Base-by-base conservation (phyloP, 1,139 yeast genomes). In the Kurtzmaniella quercitrusa region DNA sequence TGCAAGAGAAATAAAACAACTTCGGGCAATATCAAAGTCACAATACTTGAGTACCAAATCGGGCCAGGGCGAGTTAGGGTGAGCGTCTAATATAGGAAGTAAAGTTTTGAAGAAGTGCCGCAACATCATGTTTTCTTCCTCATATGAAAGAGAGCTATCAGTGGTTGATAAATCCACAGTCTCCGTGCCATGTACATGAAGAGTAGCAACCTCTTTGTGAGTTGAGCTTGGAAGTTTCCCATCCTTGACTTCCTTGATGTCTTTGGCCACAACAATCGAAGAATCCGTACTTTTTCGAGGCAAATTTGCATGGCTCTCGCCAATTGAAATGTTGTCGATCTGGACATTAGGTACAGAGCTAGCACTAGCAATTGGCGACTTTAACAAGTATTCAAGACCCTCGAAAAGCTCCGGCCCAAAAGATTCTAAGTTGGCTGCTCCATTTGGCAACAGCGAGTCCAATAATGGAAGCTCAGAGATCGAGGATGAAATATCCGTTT, bases 41-140 rank as follows among this genome's bases (percentile, higher is more conserved):
- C 82, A 77, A 51, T 77, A 76, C 43, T 73, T 70, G 46, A 77
- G 59, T 25, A 81, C 79, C 42, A 77, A 56, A 45, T 76, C 77
- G 0, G 82, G 82, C 81, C 81, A 76, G 2, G 82, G 82, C 0
- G 79, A 66, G 40, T 73, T 73, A 0, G 82, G 82, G 53, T 76
- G 81, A 0, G 80, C 79, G 56, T 77, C 82, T 18, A 77, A 53
- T 34, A 77, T 53, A 1, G 79, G 81, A 3, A 77, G 55, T 25
- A 77, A 61, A 48, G 74, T 72, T 49, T 74, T 71, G 56, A 77
- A 77, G 51, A 77, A 77, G 54, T 77, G 82, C 45, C 69, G 72
- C 46, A 77, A 53, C 66, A 77, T 72, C 63, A 66, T 68, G 46
- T 56, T 75, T 48, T 77, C 82, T 47, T 77, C 81, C 24, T 62